phyloP scores from a whole-genome alignment of 768 basidiomycete species.

The Suillus lakei region DNA sequence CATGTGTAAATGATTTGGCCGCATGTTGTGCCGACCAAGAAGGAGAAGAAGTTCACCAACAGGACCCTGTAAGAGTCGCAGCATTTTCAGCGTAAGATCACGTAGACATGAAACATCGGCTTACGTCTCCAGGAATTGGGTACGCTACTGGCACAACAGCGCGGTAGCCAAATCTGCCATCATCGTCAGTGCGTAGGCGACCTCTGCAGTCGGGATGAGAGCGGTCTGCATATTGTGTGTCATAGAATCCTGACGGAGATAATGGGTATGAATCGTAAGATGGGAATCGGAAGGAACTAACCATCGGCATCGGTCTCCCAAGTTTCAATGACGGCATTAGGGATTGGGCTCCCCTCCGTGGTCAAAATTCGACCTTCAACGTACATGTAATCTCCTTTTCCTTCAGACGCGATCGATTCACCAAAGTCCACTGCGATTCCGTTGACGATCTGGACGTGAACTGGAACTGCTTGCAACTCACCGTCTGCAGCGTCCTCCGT shows the following conservation, averaged over 20 bases:
- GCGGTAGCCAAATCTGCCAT: conserved; percentile 73
- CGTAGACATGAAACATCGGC: conserved; percentile 18
- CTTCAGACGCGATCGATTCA: conserved; percentile 84
- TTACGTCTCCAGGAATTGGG: conserved; percentile 74
- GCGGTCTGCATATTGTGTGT: conserved; percentile 59
- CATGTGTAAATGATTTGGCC: conserved; percentile 84
- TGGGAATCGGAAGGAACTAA: conserved; percentile 34
- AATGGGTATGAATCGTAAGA: conserved; percentile 27
- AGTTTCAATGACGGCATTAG: conserved; percentile 74
- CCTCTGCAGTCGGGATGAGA: conserved; percentile 75
- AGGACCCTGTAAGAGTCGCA: conserved; percentile 53
- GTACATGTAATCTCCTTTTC: conserved; percentile 84
- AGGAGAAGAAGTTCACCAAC: conserved; percentile 63
- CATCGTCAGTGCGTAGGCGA: conserved; percentile 56
- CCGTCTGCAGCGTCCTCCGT: conserved; percentile 77
- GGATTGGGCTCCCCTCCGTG: conserved; percentile 66
- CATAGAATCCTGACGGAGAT: conserved; percentile 34
- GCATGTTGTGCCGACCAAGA: conserved; percentile 72
- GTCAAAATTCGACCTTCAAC: conserved; percentile 71
- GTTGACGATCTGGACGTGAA: background rate
- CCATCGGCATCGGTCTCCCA: conserved; percentile 80
- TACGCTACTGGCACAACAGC: conserved; percentile 73
- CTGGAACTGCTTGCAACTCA: conserved; percentile 35
- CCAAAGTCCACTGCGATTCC: conserved; percentile 59
- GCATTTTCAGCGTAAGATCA: conserved; percentile 16